Base-by-base conservation (phyloP, 1,284 basidiomycete species). In the Phaffia rhodozyma region DNA sequence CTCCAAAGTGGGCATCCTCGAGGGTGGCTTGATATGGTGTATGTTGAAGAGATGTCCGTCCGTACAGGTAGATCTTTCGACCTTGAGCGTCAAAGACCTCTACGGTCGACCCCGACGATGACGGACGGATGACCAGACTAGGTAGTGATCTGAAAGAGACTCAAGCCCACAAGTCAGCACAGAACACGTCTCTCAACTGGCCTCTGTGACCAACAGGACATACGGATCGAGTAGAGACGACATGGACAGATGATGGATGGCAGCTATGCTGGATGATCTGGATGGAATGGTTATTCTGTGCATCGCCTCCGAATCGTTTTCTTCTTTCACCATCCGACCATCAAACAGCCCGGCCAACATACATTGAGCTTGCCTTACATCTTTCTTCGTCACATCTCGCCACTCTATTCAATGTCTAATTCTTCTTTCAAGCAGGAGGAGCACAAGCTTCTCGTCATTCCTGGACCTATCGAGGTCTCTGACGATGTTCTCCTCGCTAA, bases 401-500 rank as follows among this genome's bases (percentile, higher is more conserved):
- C 58, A 54, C 21, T 30, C 21, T n/a, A 18, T 34, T 27, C 21
- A 30, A 30, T 27, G 23, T 61, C 50, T 18, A n/a, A 3, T 38
- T 53, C 30, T 6, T 53, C 32, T 29, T 56, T 54, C 29, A 66
- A 30, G 48, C 72, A 76, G 69, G 72, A 71, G 18, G 69, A 71
- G 34, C 75, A 77, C 71, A 76, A 75, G 72, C 58, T 66, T 48
- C 51, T 34, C 66, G 75, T 74, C 60, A 77, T 77, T 61, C 76
- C 76, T 1, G 76, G 76, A 11, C 75, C 76, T 3, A 76, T 76
- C 69, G 76, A 77, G 68, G 69, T 70, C 50, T 66, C 70, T 67
- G 76, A 63, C 71, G 78, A 68, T 70, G 81, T 77, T 58, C 77
- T 78, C 70, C 78, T 71, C 32, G 78, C 77, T 66, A 78, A 78